Percentiles rank a stretch among this genome's conserved stretches.
Evolutionary conservation across 2,329 filamentous ascomycete species (phyloP).

Genomic region (Botrytis fabae): DNA sequence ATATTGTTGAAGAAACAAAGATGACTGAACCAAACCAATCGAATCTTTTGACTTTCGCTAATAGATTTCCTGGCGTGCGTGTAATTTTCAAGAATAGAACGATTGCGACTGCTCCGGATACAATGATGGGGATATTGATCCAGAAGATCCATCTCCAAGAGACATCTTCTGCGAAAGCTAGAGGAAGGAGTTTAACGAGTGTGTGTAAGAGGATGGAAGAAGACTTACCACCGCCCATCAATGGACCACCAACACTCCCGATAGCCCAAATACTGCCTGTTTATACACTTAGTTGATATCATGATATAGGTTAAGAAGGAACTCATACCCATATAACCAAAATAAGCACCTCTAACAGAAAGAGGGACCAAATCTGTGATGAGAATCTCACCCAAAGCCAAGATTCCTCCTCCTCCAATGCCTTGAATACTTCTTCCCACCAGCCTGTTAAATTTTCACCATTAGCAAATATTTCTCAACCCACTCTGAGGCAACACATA

Average conservation of each 20-base stretch:
- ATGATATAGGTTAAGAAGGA: not conserved
- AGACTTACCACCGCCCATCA: conserved; percentile 48
- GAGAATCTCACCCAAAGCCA: conserved; percentile 49
- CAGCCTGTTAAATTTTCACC: conserved; percentile 35
- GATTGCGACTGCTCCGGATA: conserved; percentile 32
- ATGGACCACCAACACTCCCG: conserved; percentile 54
- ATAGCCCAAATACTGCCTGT: conserved; percentile 50
- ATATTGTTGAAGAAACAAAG: conserved; percentile 59
- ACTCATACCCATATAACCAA: conserved; percentile 39
- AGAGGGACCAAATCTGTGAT: conserved; percentile 50
- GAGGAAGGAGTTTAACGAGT: not conserved
- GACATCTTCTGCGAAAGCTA: conserved; percentile 51
- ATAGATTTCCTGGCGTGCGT: conserved; percentile 30
- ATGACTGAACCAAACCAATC: conserved; percentile 64
- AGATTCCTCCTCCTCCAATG: conserved; percentile 52
- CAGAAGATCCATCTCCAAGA: conserved; percentile 66
- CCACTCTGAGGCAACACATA: conserved; percentile 21
- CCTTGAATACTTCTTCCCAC: conserved; percentile 49
- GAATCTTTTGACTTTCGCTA: conserved; percentile 48
- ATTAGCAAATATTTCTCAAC: not conserved
- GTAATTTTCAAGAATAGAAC: conserved; percentile 36
- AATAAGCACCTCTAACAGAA: conserved; percentile 45
- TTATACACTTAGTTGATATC: not conserved
- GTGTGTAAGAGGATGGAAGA: too few relatives aligned
- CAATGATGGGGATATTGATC: conserved; percentile 41